Conservation (phyloP, 169 alveolate genomes). For the Theileria luwenshuni region DNA sequence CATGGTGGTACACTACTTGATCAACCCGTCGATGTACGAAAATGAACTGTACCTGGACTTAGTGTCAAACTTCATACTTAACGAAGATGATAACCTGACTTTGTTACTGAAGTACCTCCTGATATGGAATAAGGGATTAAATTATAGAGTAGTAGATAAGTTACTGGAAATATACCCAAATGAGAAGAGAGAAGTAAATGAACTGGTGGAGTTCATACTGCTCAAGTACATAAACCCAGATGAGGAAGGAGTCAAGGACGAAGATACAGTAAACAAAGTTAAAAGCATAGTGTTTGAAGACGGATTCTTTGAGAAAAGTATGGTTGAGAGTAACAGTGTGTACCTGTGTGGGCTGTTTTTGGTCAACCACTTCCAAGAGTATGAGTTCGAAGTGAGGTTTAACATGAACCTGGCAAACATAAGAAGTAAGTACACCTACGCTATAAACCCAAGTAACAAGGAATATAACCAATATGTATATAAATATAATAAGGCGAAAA, state of each 20-base stretch:
- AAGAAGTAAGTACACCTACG: not conserved
- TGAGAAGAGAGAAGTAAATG: not conserved
- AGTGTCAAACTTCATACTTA: not conserved
- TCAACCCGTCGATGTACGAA: conserved; percentile 9
- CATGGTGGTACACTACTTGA: conserved; percentile 12
- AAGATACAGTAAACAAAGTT: not conserved
- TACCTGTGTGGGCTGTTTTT: not conserved
- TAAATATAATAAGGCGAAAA: not conserved
- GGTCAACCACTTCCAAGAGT: not conserved
- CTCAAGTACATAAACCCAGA: not conserved
- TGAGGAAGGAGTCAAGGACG: not conserved
- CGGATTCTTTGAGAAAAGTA: not conserved
- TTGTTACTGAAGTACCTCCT: conserved; percentile 15
- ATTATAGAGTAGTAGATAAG: not conserved
- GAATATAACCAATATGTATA: conserved; percentile 3
- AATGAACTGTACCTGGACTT: not conserved
- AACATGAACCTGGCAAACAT: conserved; percentile 8
- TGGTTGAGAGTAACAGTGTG: conserved; percentile 3
- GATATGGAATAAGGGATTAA: not conserved
- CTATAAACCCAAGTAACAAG: not conserved
- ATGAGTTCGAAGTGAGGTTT: not conserved
- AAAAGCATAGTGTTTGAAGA: not conserved
- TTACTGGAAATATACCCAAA: conserved; percentile 1
- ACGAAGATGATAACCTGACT: conserved; percentile 4
- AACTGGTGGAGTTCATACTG: conserved; percentile 3